Base-by-base conservation (phyloP, 2,329 filamentous ascomycete genomes). In the Tolypocladium endophyticum region DNA sequence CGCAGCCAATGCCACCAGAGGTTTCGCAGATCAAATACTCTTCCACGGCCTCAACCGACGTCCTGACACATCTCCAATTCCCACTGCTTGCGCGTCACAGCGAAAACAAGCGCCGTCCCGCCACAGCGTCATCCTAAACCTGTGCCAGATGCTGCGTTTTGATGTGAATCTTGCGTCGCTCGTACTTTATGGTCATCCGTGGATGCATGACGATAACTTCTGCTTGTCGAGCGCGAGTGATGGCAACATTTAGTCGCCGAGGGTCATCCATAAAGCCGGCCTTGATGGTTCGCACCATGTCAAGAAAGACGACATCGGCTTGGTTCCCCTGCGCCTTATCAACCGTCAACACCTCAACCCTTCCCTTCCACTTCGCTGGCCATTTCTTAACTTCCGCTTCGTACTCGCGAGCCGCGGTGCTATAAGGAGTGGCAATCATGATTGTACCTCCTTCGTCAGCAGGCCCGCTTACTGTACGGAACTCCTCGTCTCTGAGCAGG, bases 251-350 rank as follows among this genome's bases (percentile, higher is more conserved):
- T 2, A 81, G 70, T 0, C 77, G 69, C 43, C 77, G 74, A 0
- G 73, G 67, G 20, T 79, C 73, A 28, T 79, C 72, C 65, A 79
- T 74, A 56, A 79, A 79, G 0, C 69, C 70, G 0, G 74, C 73
- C 0, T 67, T 67, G 0, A 64, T 66, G 0, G 74, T 73, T n/a
- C 75, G 69, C 2, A 80, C 77, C 62, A 79, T 70, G 65, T 81
- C 78, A 0, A 81, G 68, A 39, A 79, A 74, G 0, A 80, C 76
- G 6, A 79, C 69, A 47, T 81, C 78, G 0, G 78, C 77, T 60
- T 81, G 76, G 18, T 78, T 76, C 0, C 78, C 78, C 45, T 80
- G 78, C 0, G 76, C 73, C 5, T 72, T 76, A 56, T 79, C 78
- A 0, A 79, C 72, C 0, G 77, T 81, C 23, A 78, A 63, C 0